Base-by-base conservation (phyloP, 164 flowering plant genomes). In the Tinospora cordifolia region DNA sequence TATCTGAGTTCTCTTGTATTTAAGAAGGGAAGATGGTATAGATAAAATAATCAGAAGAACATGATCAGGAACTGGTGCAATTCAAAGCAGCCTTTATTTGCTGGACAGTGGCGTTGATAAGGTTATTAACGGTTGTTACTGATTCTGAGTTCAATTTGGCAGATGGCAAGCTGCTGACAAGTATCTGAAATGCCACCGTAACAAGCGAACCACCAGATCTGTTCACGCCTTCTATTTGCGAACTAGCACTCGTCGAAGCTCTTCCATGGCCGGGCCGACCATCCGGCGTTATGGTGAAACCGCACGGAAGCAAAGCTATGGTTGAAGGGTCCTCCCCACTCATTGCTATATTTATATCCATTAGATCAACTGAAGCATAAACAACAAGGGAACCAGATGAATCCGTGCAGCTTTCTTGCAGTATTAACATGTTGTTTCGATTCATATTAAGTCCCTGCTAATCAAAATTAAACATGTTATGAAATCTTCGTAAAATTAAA, bases 391-490 rank as follows among this genome's bases (percentile, higher is more conserved):
- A 85, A 0, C 92, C 93, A 2, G 92, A 88, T 24, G 86, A 66
- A 66, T 90, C 97, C 25, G 77, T 78, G 81, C 88, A 88, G 78
- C 91, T 85, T 77, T 92, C 97, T 76, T 92, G 98, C 3, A 92
- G 92, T 39, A 92, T 82, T 66, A 92, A 75, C 92, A 86, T 86
- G 79, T 87, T 87, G 86, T 87, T 92, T 75, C 87, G 90, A 74
- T 79, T 84, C 0, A 87, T 70, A 76, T 83, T 86, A 71, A 73
- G 76, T 26, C 88, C 92, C 94, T 90, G 75, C 9, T 40, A 22
- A 71, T 27, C 9, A 39, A 46, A 10, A 26, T 30, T 17, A 24
- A 24, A 17, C 22, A 14, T 17, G 6, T 19, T 8, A 47, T 19
- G 14, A 67, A 67, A 19, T 26, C 19, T 41, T 13, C 24, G 4